Evolutionary conservation across 352 stramenopile species (phyloP), one percentile per base, ranked within the genome.

Genomic region (Globisporangium uncinulatum): DNA sequence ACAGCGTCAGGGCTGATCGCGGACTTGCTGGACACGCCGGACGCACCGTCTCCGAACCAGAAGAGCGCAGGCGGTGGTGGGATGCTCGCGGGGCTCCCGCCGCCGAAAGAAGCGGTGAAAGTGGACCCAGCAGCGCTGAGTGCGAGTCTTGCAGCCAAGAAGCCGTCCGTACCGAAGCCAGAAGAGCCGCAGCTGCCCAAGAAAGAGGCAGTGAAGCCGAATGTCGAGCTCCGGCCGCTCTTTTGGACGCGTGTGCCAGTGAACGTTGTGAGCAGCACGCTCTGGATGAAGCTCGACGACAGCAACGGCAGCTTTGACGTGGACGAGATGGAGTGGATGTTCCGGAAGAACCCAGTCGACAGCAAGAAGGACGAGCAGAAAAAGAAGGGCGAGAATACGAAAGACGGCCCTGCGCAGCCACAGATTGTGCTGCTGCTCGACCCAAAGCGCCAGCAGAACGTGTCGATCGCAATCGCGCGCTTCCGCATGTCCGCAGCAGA

Each of bases 361-460:
- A 63, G 61, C 13, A 74, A 73, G 15, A 91, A 92, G 56, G 79
- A 90, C n/a, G 80, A 91, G 1, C 46, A 62, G 39, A 90, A 88
- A 66, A 91, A 91, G 50, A 90, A 92, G 43, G 74, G 89, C 45
- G 52, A 59, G 7, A 13, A 39, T 31, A 72, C 47, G n/a, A 61
- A 66, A 76, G 17, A 81, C 73, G 58, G 61, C 75, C 53, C 60
- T 36, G 60, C 55, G 10, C 69, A 74, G 46, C 79, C 79, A 0
- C 82, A 89, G 61, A 74, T 82, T 39, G 85, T 95, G 7, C 69
- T 93, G 21, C 72, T 99, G 15, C 90, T 99, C 49, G 96, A 99
- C 63, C 81, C 91, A 2, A 99, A 99, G 70, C 85, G 93, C 24
- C 92, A 97, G 41, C 97, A 99, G 70, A 99, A 99, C 76, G 94